Evolutionary conservation across 2,329 filamentous ascomycete species (phyloP).

Genomic region (Aspergillus piperis): DNA sequence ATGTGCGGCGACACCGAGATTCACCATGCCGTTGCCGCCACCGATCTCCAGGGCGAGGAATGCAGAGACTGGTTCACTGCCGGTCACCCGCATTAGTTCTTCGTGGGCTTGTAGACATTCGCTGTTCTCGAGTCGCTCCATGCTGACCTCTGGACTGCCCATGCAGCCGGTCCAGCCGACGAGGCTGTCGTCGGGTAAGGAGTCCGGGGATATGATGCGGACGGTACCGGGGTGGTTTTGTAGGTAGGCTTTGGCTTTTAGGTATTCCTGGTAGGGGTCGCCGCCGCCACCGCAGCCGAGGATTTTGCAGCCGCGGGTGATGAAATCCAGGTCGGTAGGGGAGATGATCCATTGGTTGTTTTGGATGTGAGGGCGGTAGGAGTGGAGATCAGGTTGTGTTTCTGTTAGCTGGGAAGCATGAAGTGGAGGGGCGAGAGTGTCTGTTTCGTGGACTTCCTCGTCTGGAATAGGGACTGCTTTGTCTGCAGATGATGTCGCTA

Average conservation of each 20-base stretch:
- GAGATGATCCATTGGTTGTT: constrained; percentile 18
- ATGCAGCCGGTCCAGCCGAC: constrained; percentile 58
- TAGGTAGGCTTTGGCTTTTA: constrained; percentile 4
- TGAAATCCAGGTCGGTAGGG: constrained; percentile 14
- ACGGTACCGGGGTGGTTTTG: background rate
- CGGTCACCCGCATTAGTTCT: constrained; percentile 50
- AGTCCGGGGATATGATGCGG: background rate
- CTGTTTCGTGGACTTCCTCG: background rate
- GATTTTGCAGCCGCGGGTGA: constrained; percentile 18
- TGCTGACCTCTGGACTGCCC: constrained; percentile 61
- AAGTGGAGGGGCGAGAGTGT: too few species aligned
- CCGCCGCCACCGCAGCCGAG: constrained; percentile 16
- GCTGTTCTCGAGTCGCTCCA: constrained; percentile 61
- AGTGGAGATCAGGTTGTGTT: constrained; percentile 11
- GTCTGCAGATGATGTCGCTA: constrained; percentile 11
- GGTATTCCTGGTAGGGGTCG: constrained; percentile 13
- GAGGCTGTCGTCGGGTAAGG: constrained; percentile 53
- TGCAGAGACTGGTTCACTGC: background rate
- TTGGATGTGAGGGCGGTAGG: constrained; percentile 23
- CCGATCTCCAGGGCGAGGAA: constrained; percentile 64
- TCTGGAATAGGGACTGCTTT: constrained; percentile 17
- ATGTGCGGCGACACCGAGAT: constrained; percentile 4
- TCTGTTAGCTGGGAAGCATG: too few species aligned
- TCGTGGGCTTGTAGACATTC: constrained; percentile 48
- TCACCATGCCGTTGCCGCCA: constrained; percentile 59